phyloP scores from a whole-genome alignment of 75 land plant genomes.

The Cupressus sempervirens region DNA sequence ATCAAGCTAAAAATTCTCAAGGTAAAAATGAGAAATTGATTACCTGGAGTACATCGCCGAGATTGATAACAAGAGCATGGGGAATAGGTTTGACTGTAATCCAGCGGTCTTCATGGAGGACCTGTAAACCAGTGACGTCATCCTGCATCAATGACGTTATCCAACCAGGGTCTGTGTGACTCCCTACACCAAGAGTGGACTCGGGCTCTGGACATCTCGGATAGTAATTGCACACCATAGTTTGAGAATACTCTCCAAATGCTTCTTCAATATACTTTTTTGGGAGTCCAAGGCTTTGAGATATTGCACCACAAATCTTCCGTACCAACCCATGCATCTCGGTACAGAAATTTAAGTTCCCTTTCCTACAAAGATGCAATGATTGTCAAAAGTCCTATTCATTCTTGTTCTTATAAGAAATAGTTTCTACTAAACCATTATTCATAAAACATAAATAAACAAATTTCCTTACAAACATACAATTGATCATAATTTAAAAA shows the following conservation, averaged over 20 bases:
- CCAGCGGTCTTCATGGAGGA: constrained; percentile 14
- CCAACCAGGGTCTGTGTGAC: constrained; percentile 15
- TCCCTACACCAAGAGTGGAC: constrained; percentile 12
- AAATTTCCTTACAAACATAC: no score
- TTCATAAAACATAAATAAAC: no score
- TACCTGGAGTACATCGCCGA: constrained; percentile 30
- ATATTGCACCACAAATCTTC: not conserved
- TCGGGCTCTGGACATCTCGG: constrained; percentile 19
- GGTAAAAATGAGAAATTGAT: no score
- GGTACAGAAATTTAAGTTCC: not conserved
- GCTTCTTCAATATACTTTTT: not conserved
- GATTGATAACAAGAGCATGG: constrained; percentile 13
- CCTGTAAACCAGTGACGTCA: constrained; percentile 23
- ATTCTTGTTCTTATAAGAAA: no score
- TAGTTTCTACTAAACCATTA: no score
- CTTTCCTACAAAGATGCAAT: not conserved
- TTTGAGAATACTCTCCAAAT: not conserved
- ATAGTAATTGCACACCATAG: constrained; percentile 8
- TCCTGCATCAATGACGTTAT: constrained; percentile 22
- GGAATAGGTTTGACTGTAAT: constrained; percentile 13
- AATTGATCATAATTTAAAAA: no score
- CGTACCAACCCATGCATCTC: not conserved
- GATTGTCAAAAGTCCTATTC: no score
- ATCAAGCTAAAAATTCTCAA: no score
- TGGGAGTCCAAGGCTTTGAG: not conserved